Evolutionary conservation across 306 rosid species (phyloP), one percentile per base, ranked within the genome.

Genomic region (Trifolium dubium): DNA sequence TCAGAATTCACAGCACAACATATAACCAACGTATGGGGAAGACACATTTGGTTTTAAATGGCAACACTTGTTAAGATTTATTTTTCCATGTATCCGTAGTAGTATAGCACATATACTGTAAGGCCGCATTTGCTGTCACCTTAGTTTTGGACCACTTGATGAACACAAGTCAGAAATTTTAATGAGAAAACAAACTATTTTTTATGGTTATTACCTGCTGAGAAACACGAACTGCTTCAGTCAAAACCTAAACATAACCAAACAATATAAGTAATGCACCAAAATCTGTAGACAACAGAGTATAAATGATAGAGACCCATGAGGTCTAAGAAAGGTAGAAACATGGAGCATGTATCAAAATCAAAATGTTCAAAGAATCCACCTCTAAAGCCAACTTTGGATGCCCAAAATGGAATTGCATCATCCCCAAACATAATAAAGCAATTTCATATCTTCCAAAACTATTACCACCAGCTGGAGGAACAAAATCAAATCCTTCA

Each of bases 331-430:
- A 39, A 51, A 71, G 10, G 28, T 19, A 70, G 63, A 35, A 61
- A 71, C 35, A 43, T 18, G 37, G 14, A 69, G 71, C 71, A 41
- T 62, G 64, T 8, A 69, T 65, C 49, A 59, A 74, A 79, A 60
- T 17, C 59, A 63, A 79, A 79, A 67, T 40, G 63, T 62, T 53
- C 69, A 75, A 34, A 44, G 37, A 46, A 54, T 83, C 74, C 73
- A 91, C 98, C 94, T 91, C 94, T 81, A 93, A 82, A 77, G 98
- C 98, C 84, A 88, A 85, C 81, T 91, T 88, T 66, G 98, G 97
- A 77, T 93, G 97, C 47, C 98, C 97, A 83, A 84, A 91, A 81
- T 91, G 98, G 80, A 91, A 88, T 71, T 91, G 97, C 98, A 93
- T 93, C 96, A 91, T 88, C 79, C 98, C 97, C 79, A 89, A 84